Evolutionary conservation across 148 eudicot species (phyloP).

Genomic region (Camellia lanceoleosa): DNA sequence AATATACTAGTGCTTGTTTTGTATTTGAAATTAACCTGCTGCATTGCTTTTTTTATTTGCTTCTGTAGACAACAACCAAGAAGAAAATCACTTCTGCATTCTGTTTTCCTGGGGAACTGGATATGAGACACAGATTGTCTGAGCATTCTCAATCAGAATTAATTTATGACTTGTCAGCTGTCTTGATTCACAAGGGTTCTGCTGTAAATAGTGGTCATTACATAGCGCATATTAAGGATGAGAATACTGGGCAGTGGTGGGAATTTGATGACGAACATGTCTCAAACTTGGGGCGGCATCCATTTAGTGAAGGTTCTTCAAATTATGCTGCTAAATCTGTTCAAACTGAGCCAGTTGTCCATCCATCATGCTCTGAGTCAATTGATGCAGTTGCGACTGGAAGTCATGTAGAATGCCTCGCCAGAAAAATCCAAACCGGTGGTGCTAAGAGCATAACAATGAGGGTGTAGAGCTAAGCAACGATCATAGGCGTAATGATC

Average conservation of each 20-base stretch:
- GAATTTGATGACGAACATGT: conserved; percentile 97
- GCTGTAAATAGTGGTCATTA: conserved; percentile 98
- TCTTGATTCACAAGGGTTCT: conserved; percentile 91
- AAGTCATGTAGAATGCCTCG: conserved; percentile 27
- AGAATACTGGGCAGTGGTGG: conserved; percentile 86
- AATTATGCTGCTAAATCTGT: conserved; percentile 45
- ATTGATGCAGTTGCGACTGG: conserved; percentile 32
- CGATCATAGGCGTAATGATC: no score
- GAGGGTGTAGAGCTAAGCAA: no score
- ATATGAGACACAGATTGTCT: conserved; percentile 71
- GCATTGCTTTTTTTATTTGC: conserved; percentile 11
- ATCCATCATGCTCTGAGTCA: conserved; percentile 32
- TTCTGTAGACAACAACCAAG: conserved; percentile 74
- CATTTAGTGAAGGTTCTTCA: conserved; percentile 80
- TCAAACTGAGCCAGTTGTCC: conserved; percentile 28
- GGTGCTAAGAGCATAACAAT: no score
- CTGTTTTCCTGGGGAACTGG: conserved; percentile 76
- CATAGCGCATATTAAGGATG: conserved; percentile 86
- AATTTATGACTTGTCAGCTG: conserved; percentile 84
- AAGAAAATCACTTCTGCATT: conserved; percentile 92
- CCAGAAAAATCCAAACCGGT: no score
- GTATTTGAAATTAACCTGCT: background rate
- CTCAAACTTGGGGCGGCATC: conserved; percentile 72
- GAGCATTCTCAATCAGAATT: conserved; percentile 48
- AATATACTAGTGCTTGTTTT: background rate